phyloP scores from a whole-genome alignment of 495 filamentous ascomycete species.

The Elasticomyces elasticus region DNA sequence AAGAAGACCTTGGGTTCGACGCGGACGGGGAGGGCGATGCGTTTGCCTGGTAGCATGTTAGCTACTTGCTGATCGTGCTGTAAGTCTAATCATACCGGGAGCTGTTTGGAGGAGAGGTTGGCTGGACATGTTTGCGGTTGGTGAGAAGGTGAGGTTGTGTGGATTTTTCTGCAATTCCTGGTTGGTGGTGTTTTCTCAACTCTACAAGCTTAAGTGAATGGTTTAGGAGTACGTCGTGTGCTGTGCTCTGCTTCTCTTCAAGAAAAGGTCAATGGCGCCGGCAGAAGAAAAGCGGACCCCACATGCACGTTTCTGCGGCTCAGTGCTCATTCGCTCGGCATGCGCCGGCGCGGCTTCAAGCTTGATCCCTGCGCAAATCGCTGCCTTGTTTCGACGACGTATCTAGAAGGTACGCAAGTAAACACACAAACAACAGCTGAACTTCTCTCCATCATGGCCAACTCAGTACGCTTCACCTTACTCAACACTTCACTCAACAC shows the following conservation, averaged over 20 bases:
- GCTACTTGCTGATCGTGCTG: no score
- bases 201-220: not conserved
- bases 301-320: conserved; percentile 1
- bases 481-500: not conserved
- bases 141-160: not conserved
- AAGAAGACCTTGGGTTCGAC: conserved; percentile 99
- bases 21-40: conserved; percentile 93
- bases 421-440: not conserved
- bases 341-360: not conserved
- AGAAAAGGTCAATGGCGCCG: not conserved
- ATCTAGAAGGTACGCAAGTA: not conserved
- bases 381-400: not conserved
- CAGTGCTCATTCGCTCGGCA: not conserved
- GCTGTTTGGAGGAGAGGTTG: conserved; percentile 90
- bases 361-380: not conserved
- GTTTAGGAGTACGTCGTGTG: not conserved
- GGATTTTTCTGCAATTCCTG: not conserved
- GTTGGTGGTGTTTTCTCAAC: not conserved
- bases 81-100: conserved; percentile 61
- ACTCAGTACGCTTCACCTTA: conserved; percentile 5
- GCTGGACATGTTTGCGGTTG: conserved; percentile 62
- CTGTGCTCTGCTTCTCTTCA: not conserved
- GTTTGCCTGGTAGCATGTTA: no score
- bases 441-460: conserved; percentile 10
- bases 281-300: not conserved